Evolutionary conservation across 306 rosid species (phyloP).

Genomic region (Prunus persica): Prunus_persica_NCBIv2 NC_034013.1:4720501-4721000

Average conservation of each 20-base stretch:
- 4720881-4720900: slow-evolving; percentile 50
- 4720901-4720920: slow-evolving; percentile 73
- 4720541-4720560: neutral
- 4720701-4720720: neutral
- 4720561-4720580: neutral
- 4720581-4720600: neutral
- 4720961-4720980: slow-evolving; percentile 67
- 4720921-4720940: slow-evolving; percentile 78
- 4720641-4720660: neutral
- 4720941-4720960: slow-evolving; percentile 62
- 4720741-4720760: neutral
- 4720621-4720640: neutral
- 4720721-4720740: slow-evolving; percentile 6
- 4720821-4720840: neutral
- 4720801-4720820: neutral
- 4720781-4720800: neutral
- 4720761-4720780: neutral
- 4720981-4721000: slow-evolving; percentile 85
- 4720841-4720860: slow-evolving; percentile 7
- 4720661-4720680: too few species aligned
- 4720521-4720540: neutral
- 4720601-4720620: neutral
- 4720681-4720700: neutral
- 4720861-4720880: slow-evolving; percentile 34
- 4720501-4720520: neutral